phyloP scores from a whole-genome alignment of 2,329 filamentous ascomycete genomes.

The Pseudopyricularia cyperi region DNA sequence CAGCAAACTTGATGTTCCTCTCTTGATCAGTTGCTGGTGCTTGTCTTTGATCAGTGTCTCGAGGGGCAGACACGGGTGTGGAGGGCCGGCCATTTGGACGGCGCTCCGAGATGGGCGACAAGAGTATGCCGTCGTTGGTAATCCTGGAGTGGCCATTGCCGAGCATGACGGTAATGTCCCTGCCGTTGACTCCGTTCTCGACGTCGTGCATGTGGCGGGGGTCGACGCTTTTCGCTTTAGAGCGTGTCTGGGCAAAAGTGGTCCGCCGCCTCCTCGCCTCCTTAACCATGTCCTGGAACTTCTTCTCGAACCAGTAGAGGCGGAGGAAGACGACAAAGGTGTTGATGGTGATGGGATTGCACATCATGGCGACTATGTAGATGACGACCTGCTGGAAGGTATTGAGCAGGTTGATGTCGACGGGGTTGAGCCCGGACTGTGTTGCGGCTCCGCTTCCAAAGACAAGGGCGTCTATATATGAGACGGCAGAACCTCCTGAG shows the following conservation, averaged over 20 bases:
- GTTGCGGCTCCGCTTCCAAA: constrained; percentile 78
- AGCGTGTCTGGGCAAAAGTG: constrained; percentile 48
- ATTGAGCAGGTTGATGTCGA: constrained; percentile 52
- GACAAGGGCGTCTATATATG: constrained; percentile 81
- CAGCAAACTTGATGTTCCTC: constrained; percentile 54
- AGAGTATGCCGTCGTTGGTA: constrained; percentile 47
- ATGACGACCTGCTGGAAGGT: constrained; percentile 64
- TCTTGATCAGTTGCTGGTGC: constrained; percentile 4
- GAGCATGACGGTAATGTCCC: constrained; percentile 54
- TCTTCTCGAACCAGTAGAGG: constrained; percentile 96
- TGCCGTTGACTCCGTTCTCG: constrained; percentile 52
- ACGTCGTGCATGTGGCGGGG: constrained; percentile 28
- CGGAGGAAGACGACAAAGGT: constrained; percentile 81
- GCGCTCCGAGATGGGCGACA: constrained; percentile 18
- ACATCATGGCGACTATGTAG: constrained; percentile 57
- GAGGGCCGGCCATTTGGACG: constrained; percentile 11
- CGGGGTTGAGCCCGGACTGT: constrained; percentile 83
- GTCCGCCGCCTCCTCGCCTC: constrained; percentile 57
- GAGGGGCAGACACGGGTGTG: constrained; percentile 4
- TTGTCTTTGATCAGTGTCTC: constrained; percentile 8
- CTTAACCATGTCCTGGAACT: constrained; percentile 72
- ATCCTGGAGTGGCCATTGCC: constrained; percentile 39
- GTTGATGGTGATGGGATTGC: constrained; percentile 76
- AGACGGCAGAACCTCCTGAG: constrained; percentile 39
- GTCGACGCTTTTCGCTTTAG: constrained; percentile 24